These are phyloP conservation scores for Rhizoclosmatium globosum DNA, from an alignment of 192 early-diverging fungal species.

Conservation along the genomic window DNA sequence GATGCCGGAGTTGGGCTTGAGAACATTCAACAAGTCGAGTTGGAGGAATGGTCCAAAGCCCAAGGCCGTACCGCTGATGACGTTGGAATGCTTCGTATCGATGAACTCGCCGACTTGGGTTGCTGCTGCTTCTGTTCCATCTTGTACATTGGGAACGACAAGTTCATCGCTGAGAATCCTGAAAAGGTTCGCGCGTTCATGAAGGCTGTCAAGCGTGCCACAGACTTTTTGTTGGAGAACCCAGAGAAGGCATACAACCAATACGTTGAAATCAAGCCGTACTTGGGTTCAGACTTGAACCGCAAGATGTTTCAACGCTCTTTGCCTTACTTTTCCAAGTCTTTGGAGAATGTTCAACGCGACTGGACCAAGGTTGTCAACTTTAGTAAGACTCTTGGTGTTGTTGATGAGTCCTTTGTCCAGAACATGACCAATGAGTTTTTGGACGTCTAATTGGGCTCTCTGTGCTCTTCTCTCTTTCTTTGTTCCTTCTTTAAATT, in stretches of 20 bases:
- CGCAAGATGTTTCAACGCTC: conserved; percentile 69
- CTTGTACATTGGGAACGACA: conserved; percentile 70
- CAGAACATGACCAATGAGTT: conserved; percentile 73
- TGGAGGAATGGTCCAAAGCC: conserved; percentile 65
- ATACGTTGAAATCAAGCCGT: conserved; percentile 69
- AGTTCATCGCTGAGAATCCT: conserved; percentile 61
- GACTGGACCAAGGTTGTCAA: conserved; percentile 74
- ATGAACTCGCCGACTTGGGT: conserved; percentile 70
- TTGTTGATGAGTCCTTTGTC: conserved; percentile 60
- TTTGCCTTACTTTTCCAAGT: conserved; percentile 66
- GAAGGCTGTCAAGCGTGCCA: conserved; percentile 57
- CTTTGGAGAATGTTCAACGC: conserved; percentile 60
- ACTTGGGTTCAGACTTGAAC: conserved; percentile 57
- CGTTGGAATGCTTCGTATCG: conserved; percentile 71
- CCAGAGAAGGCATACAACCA: conserved; percentile 58
- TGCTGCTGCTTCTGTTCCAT: conserved; percentile 72
- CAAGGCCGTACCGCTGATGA: conserved; percentile 55
- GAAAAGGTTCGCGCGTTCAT: conserved; percentile 67
- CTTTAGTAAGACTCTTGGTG: conserved; percentile 65
- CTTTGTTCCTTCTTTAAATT: neutral
- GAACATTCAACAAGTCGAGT: conserved; percentile 62
- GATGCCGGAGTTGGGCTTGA: conserved; percentile 73
- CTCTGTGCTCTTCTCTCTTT: neutral
- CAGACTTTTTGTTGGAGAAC: conserved; percentile 61
- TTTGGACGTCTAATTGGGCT: conserved; percentile 25